A percentile compares a stretch with the other conserved stretches of the same genome.
Conservation (phyloP, 2,329 filamentous ascomycete species). For the Trichoderma brevicompactum region DNA sequence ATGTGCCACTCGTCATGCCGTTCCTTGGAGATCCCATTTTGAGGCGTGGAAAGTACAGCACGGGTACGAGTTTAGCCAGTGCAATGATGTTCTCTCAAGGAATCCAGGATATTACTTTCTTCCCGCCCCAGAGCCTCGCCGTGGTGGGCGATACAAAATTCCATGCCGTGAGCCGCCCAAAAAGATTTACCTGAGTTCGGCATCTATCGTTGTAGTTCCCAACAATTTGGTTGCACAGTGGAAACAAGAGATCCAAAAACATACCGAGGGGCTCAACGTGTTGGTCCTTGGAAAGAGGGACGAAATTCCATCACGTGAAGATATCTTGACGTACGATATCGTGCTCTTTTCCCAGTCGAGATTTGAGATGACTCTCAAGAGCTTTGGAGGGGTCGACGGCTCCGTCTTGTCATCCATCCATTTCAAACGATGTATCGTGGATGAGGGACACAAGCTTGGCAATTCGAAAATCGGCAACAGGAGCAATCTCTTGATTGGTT, state of each 20-base stretch:
- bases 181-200: constrained; percentile 66
- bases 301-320: constrained; percentile 59
- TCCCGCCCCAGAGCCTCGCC: constrained; percentile 47
- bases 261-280: constrained; percentile 69
- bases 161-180: constrained; percentile 42
- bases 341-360: constrained; percentile 75
- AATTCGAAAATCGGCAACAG: constrained; percentile 60
- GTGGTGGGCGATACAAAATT: constrained; percentile 33
- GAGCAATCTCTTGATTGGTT: constrained; percentile 58
- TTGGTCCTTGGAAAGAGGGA: constrained; percentile 63
- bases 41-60: constrained; percentile 50
- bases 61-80: constrained; percentile 58
- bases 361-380: constrained; percentile 65
- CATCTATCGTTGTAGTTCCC: constrained; percentile 80
- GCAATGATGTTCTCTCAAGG: constrained; percentile 59
- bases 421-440: constrained; percentile 87
- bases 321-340: constrained; percentile 72
- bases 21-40: constrained; percentile 73
- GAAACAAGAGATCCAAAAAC: constrained; percentile 78
- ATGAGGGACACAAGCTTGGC: constrained; percentile 87
- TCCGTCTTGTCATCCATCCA: constrained; percentile 73
- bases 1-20: constrained; percentile 64
- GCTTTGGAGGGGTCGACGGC: constrained; percentile 40
- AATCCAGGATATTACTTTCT: constrained; percentile 65
- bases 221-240: constrained; percentile 84